phyloP scores from a whole-genome alignment of 257 asterid species.

The Jasminum sambac region DNA sequence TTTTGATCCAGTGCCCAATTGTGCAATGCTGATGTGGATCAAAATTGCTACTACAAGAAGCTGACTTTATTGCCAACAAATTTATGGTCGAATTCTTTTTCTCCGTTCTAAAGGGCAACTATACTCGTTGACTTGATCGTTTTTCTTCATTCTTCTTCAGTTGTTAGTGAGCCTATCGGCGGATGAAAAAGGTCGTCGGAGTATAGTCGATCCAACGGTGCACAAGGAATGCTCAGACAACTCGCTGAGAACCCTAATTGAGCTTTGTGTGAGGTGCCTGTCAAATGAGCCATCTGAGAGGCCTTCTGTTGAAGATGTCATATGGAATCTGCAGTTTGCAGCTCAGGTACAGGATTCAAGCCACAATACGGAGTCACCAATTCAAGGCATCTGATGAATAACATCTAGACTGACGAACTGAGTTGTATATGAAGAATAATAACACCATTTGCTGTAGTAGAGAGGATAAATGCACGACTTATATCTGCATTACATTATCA shows the following conservation, averaged over 20 bases:
- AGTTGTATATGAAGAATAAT: background rate
- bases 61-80: background rate
- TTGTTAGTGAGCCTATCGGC: conserved; percentile 54
- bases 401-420: background rate
- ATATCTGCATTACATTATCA: too few relatives aligned
- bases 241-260: conserved; percentile 63
- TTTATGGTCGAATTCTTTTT: background rate
- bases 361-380: conserved; percentile 56
- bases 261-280: conserved; percentile 67
- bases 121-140: too few relatives aligned
- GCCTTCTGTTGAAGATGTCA: conserved; percentile 77
- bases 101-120: too few relatives aligned
- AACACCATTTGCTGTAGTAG: too few relatives aligned
- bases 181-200: conserved; percentile 50
- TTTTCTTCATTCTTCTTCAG: conserved; percentile 32
- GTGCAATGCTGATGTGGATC: too few relatives aligned
- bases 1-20: too few relatives aligned
- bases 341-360: conserved; percentile 74
- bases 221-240: conserved; percentile 73
- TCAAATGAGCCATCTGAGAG: conserved; percentile 46
- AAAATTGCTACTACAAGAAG: background rate
- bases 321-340: conserved; percentile 93
- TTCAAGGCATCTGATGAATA: conserved; percentile 24
- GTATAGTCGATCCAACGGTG: conserved; percentile 63
- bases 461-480: too few relatives aligned